Conservation (phyloP, 768 basidiomycete genomes). For the Boletus edulis region DNA sequence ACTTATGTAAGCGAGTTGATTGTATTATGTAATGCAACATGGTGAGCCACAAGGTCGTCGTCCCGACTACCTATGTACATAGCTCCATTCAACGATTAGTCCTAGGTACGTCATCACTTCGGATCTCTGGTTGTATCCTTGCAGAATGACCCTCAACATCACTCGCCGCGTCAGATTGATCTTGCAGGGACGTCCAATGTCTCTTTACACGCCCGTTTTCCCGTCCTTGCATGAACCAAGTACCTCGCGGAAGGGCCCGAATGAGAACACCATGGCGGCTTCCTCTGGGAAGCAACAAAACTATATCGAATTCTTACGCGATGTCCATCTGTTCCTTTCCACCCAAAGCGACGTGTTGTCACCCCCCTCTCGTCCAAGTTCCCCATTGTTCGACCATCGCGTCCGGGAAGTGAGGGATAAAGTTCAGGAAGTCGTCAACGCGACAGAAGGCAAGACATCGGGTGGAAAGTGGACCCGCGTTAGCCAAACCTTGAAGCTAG, state of each 20-base stretch:
- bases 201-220: conserved; percentile 35
- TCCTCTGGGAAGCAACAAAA: conserved; percentile 10
- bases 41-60: no score
- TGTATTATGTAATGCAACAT: no score
- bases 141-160: neutral
- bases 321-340: conserved; percentile 33
- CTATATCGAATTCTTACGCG: conserved; percentile 28
- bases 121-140: neutral
- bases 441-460: conserved; percentile 38
- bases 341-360: conserved; percentile 32
- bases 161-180: no score
- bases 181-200: conserved; percentile 20
- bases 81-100: no score
- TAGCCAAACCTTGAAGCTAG: conserved; percentile 38
- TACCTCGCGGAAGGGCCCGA: conserved; percentile 4
- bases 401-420: conserved; percentile 33
- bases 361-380: conserved; percentile 34
- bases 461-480: conserved; percentile 49
- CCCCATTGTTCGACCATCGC: conserved; percentile 27
- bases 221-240: conserved; percentile 20
- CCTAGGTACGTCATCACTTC: conserved; percentile 5
- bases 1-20: no score
- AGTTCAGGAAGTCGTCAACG: conserved; percentile 34
- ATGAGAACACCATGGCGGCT: neutral
- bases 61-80: no score